Evolutionary conservation across 1,139 yeast species (phyloP).

Genomic region (Candida tropicalis): DNA sequence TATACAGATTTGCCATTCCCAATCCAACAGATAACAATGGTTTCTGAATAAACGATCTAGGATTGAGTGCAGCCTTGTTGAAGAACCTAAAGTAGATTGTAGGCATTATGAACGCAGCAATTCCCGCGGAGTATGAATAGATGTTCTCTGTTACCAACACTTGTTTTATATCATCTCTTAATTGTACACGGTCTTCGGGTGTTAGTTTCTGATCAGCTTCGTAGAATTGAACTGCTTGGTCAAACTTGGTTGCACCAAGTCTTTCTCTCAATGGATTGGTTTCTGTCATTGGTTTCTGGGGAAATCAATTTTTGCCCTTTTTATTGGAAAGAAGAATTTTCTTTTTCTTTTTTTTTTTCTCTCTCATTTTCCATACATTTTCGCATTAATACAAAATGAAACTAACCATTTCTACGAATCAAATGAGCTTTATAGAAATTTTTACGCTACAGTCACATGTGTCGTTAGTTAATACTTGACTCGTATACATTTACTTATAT

Average conservation of each 20-base stretch:
- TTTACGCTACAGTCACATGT: too few relatives aligned
- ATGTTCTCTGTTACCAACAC: conserved; percentile 29
- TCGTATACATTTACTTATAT: neutral
- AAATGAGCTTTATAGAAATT: too few relatives aligned
- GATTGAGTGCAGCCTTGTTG: conserved; percentile 10
- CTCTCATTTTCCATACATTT: too few relatives aligned
- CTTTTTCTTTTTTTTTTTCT: too few relatives aligned
- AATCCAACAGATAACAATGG: conserved; percentile 38
- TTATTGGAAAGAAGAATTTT: too few relatives aligned
- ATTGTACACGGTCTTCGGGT: conserved; percentile 32
- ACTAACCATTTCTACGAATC: too few relatives aligned
- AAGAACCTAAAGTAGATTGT: conserved; percentile 23
- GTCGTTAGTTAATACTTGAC: too few relatives aligned
- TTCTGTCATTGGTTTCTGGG: neutral
- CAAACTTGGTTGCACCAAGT: conserved; percentile 27
- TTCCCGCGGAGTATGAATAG: conserved; percentile 28
- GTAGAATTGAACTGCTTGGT: conserved; percentile 42
- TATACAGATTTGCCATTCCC: conserved; percentile 30
- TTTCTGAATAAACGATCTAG: conserved; percentile 22
- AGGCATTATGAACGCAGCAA: conserved; percentile 29
- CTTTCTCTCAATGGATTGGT: conserved; percentile 6
- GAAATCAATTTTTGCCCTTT: too few relatives aligned
- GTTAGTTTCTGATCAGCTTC: conserved; percentile 44
- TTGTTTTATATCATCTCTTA: conserved; percentile 34
- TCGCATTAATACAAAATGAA: too few relatives aligned